Percentiles rank a stretch among this genome's conserved stretches.
Conservation (phyloP, 306 rosid genomes). For the Albizia julibrissin region DNA sequence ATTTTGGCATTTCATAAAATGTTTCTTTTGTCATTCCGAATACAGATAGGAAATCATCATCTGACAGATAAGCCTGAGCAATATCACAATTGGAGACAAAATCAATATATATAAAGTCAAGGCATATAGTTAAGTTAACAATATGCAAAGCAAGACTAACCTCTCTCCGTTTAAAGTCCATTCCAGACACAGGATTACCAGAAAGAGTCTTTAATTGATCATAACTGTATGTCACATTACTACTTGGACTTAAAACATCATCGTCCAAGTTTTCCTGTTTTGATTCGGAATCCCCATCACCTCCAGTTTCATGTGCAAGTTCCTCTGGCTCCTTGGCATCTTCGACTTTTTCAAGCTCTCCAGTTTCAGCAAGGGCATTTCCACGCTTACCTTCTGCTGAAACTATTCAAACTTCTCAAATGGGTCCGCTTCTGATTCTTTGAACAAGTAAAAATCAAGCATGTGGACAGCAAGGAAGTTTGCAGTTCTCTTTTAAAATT, state of each 20-base stretch:
- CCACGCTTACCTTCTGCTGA: constrained; percentile 51
- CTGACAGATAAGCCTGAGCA: constrained; percentile 84
- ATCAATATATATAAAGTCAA: neutral
- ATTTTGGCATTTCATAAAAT: constrained; percentile 79
- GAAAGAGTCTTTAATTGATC: constrained; percentile 74
- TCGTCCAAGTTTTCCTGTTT: constrained; percentile 51
- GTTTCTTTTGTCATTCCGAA: constrained; percentile 71
- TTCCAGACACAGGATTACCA: constrained; percentile 59
- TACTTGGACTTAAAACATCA: constrained; percentile 39
- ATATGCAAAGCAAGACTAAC: constrained; percentile 44
- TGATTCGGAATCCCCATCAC: constrained; percentile 50
- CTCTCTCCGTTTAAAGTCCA: constrained; percentile 84
- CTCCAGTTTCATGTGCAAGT: constrained; percentile 41
- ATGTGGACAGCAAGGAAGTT: neutral
- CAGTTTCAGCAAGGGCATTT: constrained; percentile 45
- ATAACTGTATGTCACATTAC: constrained; percentile 50
- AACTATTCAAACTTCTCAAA: constrained; percentile 34
- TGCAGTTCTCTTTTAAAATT: neutral
- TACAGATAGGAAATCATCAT: constrained; percentile 67
- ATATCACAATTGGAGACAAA: constrained; percentile 11
- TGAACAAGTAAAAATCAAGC: neutral
- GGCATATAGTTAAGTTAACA: constrained; percentile 5
- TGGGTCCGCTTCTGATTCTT: constrained; percentile 3
- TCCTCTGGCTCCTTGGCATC: constrained; percentile 66
- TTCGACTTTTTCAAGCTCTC: constrained; percentile 50